phyloP scores from a whole-genome alignment of 2,329 filamentous ascomycete genomes.

The Sporothrix euskadiensis region DNA sequence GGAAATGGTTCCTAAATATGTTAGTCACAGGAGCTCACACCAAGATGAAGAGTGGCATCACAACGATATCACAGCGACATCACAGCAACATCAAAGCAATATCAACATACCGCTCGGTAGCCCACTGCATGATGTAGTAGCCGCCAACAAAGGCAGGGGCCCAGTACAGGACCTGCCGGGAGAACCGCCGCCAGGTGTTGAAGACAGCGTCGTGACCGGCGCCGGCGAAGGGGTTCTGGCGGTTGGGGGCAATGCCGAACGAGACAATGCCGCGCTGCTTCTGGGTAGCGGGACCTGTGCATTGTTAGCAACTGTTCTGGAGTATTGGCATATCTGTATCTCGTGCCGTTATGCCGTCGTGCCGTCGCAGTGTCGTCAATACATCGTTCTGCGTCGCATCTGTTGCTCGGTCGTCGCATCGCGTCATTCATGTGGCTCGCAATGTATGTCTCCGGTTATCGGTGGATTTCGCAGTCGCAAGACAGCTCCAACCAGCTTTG shows the following conservation, averaged over 20 bases:
- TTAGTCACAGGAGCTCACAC: not conserved
- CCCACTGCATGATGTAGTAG: conserved; percentile 89
- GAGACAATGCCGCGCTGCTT: conserved; percentile 62
- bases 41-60: not conserved
- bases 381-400: not conserved
- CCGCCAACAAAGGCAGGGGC: conserved; percentile 73
- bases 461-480: not conserved
- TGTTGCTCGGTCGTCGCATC: not conserved
- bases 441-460: not conserved
- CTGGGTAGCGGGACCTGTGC: conserved; percentile 31
- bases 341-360: not conserved
- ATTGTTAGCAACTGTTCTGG: conserved; percentile 7
- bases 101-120: conserved; percentile 75
- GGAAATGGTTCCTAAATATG: conserved; percentile 68
- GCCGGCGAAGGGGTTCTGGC: conserved; percentile 83
- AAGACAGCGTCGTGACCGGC: conserved; percentile 80
- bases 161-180: conserved; percentile 85
- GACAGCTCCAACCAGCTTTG: not conserved
- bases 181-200: conserved; percentile 89
- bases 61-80: not conserved
- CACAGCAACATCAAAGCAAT: not conserved
- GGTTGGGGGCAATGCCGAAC: conserved; percentile 83
- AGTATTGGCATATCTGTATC: no score
- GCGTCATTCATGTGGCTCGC: not conserved
- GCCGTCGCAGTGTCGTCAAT: not conserved